Base-by-base conservation (phyloP, 1,284 basidiomycete genomes). In the Cryptococcus maquisensis region DNA sequence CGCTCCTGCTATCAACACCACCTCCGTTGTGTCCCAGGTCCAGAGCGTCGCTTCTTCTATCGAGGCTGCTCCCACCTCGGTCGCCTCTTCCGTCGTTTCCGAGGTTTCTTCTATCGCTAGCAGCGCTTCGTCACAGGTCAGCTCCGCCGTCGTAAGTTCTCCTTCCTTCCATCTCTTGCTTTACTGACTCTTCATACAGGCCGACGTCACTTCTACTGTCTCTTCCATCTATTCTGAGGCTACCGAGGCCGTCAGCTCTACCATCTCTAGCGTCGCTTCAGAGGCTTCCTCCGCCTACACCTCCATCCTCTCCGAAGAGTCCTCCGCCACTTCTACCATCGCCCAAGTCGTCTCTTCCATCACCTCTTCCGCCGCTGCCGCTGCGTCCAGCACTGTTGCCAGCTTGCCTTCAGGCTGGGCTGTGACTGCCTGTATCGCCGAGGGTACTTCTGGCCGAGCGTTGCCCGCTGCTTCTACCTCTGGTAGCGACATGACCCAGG, bases 361-460 rank as follows among this genome's bases (percentile, higher is more conserved):
- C 20, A 40, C 23, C 5, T 47, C 52, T 21, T 44, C 51, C 3
- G 48, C 52, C 23, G 44, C 52, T 13, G 35, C 51, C 15, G 43
- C 46, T 20, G 24, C 32, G 3, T 50, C 54, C n/a, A 54, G 55
- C 15, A 26, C 51, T 10, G 41, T 45, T 12, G 47, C 49, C 49
- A 46, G 54, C 38, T 46, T 50, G 13, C 60, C 63, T 16, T 45
- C 50, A 16, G 60, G 60, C 18, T 64, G 63, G 63, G 45, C 58
- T 5, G 50, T 56, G 21, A 49, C 51, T 42, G 10, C 55, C 9
- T 60, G 59, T 47, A 54, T 65, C 45, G 56, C 57, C 21, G 65
- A 67, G 49, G 64, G 54, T 37, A 46, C 55, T 12, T 47, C 41
- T 51, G 67, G 57, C 20, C 61, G 59, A 40, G 65, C 62, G 45